Percentiles rank a stretch among this genome's conserved stretches.
phyloP scores from a whole-genome alignment of 208 protist genomes.

The Crithidia sp. region DNA sequence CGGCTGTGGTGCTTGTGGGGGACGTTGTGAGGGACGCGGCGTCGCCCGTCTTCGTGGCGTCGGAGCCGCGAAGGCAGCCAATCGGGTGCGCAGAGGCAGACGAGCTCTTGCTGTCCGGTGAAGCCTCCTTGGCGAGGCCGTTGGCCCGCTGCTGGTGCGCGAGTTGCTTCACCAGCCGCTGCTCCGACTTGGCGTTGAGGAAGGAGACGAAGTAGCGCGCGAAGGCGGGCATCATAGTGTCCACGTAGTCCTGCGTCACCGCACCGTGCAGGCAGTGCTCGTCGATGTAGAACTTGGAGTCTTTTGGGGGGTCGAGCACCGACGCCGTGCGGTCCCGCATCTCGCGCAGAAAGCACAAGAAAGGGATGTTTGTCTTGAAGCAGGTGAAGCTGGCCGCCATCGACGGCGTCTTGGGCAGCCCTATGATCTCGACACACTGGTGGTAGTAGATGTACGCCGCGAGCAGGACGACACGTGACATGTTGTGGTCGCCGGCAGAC shows the following conservation, averaged over 20 bases:
- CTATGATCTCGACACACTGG: conserved; percentile 48
- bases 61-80: too few species aligned
- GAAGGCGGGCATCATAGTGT: conserved; percentile 34
- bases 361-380: conserved; percentile 78
- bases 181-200: conserved; percentile 36
- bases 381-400: conserved; percentile 34
- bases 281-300: conserved; percentile 46
- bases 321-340: conserved; percentile 46
- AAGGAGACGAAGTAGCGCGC: conserved; percentile 39
- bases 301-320: conserved; percentile 28
- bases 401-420: conserved; percentile 34
- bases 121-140: background rate
- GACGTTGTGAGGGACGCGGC: background rate
- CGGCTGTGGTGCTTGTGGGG: background rate
- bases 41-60: too few species aligned
- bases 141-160: conserved; percentile 7
- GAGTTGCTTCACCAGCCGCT: conserved; percentile 29
- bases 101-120: background rate
- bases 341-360: conserved; percentile 79
- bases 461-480: conserved; percentile 60
- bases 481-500: conserved; percentile 79
- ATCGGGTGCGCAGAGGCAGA: background rate
- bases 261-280: conserved; percentile 42
- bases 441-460: conserved; percentile 57
- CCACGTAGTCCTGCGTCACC: conserved; percentile 28